Evolutionary conservation across 805 yeast species (phyloP).

Genomic region (Wickerhamiella musiphila): DNA sequence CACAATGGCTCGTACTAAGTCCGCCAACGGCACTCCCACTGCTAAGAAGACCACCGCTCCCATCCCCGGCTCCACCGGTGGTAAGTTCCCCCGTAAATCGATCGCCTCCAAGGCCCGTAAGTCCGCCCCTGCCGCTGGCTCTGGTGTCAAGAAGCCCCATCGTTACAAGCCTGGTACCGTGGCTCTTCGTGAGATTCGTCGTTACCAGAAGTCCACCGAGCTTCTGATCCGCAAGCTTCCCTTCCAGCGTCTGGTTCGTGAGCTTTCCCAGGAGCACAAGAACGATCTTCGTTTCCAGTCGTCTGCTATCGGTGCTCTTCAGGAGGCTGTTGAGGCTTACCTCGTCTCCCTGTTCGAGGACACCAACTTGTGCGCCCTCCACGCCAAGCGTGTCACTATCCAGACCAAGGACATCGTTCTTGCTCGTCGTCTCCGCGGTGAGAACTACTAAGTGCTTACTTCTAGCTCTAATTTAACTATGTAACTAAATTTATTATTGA

Average conservation of each 20-base stretch:
- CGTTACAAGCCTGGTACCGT: constrained; percentile 93
- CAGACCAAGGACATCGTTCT: constrained; percentile 83
- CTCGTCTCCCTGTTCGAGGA: constrained; percentile 74
- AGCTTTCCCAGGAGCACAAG: constrained; percentile 45
- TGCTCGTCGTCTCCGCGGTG: constrained; percentile 87
- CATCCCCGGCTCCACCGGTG: constrained; percentile 82
- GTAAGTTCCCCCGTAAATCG: constrained; percentile 87
- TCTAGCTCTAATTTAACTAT: neutral
- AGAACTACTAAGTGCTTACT: constrained; percentile 18
- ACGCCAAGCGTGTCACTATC: constrained; percentile 86
- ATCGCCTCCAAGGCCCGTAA: constrained; percentile 82
- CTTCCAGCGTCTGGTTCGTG: constrained; percentile 81
- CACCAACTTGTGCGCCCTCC: constrained; percentile 82
- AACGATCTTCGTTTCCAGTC: constrained; percentile 60
- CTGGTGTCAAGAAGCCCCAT: constrained; percentile 82
- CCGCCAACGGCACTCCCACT: constrained; percentile 51
- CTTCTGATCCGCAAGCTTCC: constrained; percentile 76
- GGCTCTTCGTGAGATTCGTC: constrained; percentile 82
- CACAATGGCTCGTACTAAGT: constrained; percentile 16
- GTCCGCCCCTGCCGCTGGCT: constrained; percentile 62
- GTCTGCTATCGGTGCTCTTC: constrained; percentile 78
- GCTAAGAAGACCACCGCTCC: constrained; percentile 54
- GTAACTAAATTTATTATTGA: too few species aligned
- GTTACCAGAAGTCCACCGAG: constrained; percentile 82
- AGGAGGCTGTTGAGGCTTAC: constrained; percentile 83